phyloP scores from a whole-genome alignment of 768 basidiomycete species.

The Daedalea quercina region DNA sequence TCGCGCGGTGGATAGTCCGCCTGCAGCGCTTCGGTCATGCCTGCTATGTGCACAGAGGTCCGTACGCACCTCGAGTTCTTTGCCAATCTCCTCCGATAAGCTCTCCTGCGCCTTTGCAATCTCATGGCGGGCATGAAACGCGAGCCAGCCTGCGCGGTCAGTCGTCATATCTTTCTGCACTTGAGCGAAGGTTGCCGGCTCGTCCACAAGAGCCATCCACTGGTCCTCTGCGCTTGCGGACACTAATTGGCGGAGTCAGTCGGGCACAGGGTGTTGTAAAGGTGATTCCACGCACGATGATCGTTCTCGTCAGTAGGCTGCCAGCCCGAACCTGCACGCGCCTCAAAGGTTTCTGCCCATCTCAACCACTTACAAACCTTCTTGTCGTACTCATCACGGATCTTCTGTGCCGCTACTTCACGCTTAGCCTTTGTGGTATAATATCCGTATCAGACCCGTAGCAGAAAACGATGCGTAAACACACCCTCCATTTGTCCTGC shows the following conservation, averaged over 20 bases:
- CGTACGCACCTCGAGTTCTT: conserved; percentile 59
- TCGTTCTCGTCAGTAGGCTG: conserved; percentile 14
- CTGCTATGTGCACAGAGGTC: background rate
- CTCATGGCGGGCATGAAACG: conserved; percentile 42
- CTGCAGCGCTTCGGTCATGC: conserved; percentile 24
- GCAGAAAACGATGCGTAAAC: too few relatives aligned
- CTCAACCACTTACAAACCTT: conserved; percentile 44
- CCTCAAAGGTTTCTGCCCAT: conserved; percentile 62
- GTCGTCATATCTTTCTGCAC: conserved; percentile 35
- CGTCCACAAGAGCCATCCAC: conserved; percentile 61
- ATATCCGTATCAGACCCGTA: too few relatives aligned
- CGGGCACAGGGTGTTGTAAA: conserved; percentile 31
- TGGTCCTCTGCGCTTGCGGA: conserved; percentile 32
- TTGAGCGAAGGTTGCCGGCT: conserved; percentile 30
- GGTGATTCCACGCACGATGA: background rate
- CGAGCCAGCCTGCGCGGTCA: conserved; percentile 58
- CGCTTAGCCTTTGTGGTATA: conserved; percentile 57
- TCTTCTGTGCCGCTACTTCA: conserved; percentile 48
- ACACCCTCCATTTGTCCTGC: conserved; percentile 70
- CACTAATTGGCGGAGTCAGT: background rate
- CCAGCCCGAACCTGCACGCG: conserved; percentile 35
- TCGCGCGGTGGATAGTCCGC: conserved; percentile 63
- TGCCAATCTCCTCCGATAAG: conserved; percentile 55
- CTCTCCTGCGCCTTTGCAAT: conserved; percentile 42
- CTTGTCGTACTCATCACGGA: conserved; percentile 53